Conservation (phyloP, 2,329 filamentous ascomycete species). For the Xylariaceae sp. region DNA sequence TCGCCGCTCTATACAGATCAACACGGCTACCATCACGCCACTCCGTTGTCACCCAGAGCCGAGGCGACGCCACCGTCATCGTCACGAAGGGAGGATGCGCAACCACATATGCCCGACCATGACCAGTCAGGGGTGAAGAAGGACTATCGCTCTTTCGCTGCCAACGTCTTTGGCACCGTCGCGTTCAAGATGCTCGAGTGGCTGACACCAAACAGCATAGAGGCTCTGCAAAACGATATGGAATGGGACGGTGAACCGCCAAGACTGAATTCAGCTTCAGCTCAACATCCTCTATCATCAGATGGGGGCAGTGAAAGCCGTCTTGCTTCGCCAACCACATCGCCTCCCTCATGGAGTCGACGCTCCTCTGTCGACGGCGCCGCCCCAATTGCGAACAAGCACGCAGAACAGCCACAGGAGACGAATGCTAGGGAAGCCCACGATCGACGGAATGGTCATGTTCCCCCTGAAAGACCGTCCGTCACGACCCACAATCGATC, state of each 20-base stretch:
- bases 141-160: constrained; percentile 58
- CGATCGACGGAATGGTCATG: too few species aligned
- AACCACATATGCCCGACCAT: constrained; percentile 42
- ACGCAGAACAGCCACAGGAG: too few species aligned
- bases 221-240: constrained; percentile 43
- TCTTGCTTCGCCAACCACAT: constrained; percentile 8
- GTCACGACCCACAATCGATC: constrained; percentile 13
- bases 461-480: constrained; percentile 4
- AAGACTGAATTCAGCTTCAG: constrained; percentile 12
- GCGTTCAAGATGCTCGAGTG: constrained; percentile 69
- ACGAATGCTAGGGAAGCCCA: too few species aligned
- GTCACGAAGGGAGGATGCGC: constrained; percentile 1
- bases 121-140: constrained; percentile 50
- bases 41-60: neutral
- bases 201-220: constrained; percentile 58
- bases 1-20: neutral
- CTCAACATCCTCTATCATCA: constrained; percentile 24
- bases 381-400: too few species aligned
- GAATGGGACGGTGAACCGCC: constrained; percentile 16
- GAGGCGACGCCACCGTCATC: constrained; percentile 4
- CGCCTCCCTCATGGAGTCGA: constrained; percentile 8
- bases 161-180: constrained; percentile 61
- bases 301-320: constrained; percentile 13
- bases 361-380: neutral
- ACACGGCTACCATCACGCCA: neutral